Evolutionary conservation across 495 filamentous ascomycete genomes (phyloP), one percentile per base, ranked within the genome.

Genomic region (Acidiella bohemica): DNA sequence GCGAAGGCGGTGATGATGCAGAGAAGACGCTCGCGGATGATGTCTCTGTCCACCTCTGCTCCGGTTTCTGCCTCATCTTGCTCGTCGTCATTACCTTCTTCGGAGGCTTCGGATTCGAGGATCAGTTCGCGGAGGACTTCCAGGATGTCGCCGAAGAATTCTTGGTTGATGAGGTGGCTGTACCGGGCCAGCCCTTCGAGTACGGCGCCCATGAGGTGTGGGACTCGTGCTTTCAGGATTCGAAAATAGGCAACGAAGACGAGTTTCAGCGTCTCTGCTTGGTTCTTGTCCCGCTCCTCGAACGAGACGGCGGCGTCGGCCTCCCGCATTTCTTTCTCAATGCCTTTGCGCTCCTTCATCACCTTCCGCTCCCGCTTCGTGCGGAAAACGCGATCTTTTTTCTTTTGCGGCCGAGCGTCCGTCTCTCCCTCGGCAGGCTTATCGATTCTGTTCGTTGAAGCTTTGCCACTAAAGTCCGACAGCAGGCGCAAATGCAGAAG

Each of bases 81-180:
- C 1, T 62, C 60, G 8, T 38, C 33, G 6, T 33, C 27, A 7
- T 14, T n/a, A 6, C 17, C 12, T 27, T 39, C 18, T 11, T 30
- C n/a, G 2, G 39, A 35, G 19, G 39, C 30, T 28, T 81, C 75
- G 36, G 76, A 75, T 42, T 81, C 70, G 8, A 67, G 67, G 48
- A 95, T 87, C 10, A 97, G 69, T 41, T 95, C 92, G 57, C 90
- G 90, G 20, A 97, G 66, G 6, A 84, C 86, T 54, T 95, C 92
- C 14, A 97, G 75, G 25, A 97, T 65, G 58, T 95, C 90, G 16
- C 90, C 90, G 57, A 97, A 97, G 67, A 96, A 94, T 55, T 96
- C 79, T 53, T 95, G 81, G 63, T 97, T 97, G 66, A 97, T 95
- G 13, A 97, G 67, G 56, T 93, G 90, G 13, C 86, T 77, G 59